These are phyloP conservation scores for Magnolia changhungtana DNA, from an alignment of 164 flowering plant genomes.

Conservation along the genomic window DNA sequence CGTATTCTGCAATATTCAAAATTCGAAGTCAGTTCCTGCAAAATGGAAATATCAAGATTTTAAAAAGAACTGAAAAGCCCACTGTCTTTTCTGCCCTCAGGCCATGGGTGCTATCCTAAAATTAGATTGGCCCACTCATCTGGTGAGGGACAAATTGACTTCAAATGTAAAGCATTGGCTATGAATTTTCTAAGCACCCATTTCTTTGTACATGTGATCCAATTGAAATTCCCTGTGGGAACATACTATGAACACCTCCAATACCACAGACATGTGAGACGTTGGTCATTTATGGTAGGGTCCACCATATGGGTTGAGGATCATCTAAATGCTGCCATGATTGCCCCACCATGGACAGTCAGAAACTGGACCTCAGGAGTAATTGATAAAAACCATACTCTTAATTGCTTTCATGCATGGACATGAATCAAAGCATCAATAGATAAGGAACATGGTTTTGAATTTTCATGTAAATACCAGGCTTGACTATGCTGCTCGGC, in stretches of 20 bases:
- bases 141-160: too few species aligned
- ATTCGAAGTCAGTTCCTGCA: not conserved
- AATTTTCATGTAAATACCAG: constrained; percentile 43
- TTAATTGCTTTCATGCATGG: not conserved
- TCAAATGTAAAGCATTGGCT: too few species aligned
- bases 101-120: too few species aligned
- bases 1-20: constrained; percentile 42
- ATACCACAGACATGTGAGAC: too few species aligned
- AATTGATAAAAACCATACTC: not conserved
- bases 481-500: constrained; percentile 67
- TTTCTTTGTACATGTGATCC: too few species aligned
- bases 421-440: not conserved
- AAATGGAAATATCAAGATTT: not conserved
- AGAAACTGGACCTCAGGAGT: not conserved
- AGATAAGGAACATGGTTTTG: not conserved
- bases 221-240: too few species aligned
- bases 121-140: too few species aligned
- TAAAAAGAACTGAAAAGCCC: not conserved
- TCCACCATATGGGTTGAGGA: too few species aligned
- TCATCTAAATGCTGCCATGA: not conserved
- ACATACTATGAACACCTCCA: too few species aligned
- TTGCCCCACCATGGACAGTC: not conserved
- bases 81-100: not conserved
- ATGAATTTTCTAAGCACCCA: too few species aligned
- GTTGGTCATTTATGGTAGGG: too few species aligned